Base-by-base conservation (phyloP, 108 stramenopile species). In the Skeletonema potamos region DNA sequence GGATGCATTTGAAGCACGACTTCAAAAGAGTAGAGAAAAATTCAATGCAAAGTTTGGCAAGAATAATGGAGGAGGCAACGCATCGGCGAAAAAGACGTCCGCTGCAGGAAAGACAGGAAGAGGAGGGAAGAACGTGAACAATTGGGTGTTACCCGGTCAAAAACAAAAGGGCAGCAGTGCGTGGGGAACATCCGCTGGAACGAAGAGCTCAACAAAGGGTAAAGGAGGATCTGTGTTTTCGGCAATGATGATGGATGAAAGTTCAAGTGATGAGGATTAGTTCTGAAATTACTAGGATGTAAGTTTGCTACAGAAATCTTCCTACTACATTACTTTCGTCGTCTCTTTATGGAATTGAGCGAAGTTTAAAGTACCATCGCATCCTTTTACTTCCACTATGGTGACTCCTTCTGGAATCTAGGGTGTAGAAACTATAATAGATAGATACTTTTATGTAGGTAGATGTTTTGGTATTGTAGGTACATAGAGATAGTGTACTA, bases 221-320 rank as follows among this genome's bases (percentile, higher is more conserved):
- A 73, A 64, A 33, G 64, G 72, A 18, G 86, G 89, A 55, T 86
- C 86, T 27, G 87, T 91, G 7, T 92, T 95, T 81, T 70, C 90
- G 18, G 94, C 94, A 17, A 92, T 92, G 91, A 92, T 95, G 91
- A 89, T 90, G 87, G 92, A 74, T 57, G 86, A 91, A 24, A 95
- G 92, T 60, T 87, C 90, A 39, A 89, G 88, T 41, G 94, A 95
- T 67, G 89, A 85, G 61, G 58, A 26, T 94, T n/a, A n/a, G n/a
- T n/a, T n/a, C n/a, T n/a, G n/a, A n/a, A n/a, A n/a, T n/a, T n/a
- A n/a, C n/a, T n/a, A n/a, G n/a, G n/a, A n/a, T n/a, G n/a, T n/a
- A n/a, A n/a, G n/a, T n/a, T n/a, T n/a, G n/a, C n/a, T n/a, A n/a
- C n/a, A n/a, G n/a, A n/a, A n/a, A n/a, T n/a, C n/a, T n/a, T n/a